Evolutionary conservation across 345 rosid genomes (phyloP), one percentile per base, ranked within the genome.

Genomic region (Gossypium arboreum): DNA sequence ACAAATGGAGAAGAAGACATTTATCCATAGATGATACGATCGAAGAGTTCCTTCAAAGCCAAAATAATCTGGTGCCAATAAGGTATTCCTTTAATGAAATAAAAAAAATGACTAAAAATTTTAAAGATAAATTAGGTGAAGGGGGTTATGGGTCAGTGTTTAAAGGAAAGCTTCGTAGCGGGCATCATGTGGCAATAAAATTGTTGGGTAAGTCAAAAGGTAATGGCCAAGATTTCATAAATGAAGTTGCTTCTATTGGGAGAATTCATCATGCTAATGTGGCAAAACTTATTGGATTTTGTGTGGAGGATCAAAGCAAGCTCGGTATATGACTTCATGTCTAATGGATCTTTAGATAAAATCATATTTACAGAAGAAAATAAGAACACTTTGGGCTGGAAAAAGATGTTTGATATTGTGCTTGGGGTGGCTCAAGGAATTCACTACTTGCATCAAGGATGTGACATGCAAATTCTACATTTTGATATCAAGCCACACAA

Each of bases 241-340:
- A 34, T 16, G 68, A 63, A 63, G 5, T 63, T 3, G 47, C 47
- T 22, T 7, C 63, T 18, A 24, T 59, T 4, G 39, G 63, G 34
- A 59, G 63, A 8, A 59, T 24, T 59, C 22, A 63, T 63, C 68
- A 63, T 34, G 20, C 16, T 7, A 63, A 39, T 63, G 47, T 63
- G 45, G 22, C 13, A 9, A 39, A 39, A 63, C 68, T 63, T 63
- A 9, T 39, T 39, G 45, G 68, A 34, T 63, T 29, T 34, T 63
- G 68, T 3, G 12, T 39, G 2, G 62, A 76, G 39, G 79, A 25
- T 69, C 74, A 2, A 76, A 76, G 22, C 58, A 61, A 9, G 79
- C 74, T 16, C 75, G 3, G 15, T 76, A 1, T 70, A 69, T 47
- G 74, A 76, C 3, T 69, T 57, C 34, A 69, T 76, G 74, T 24